A percentile compares a stretch with the other conserved stretches of the same genome.
These are phyloP conservation scores for Talaromyces sp. DNA, from an alignment of 2,329 filamentous ascomycete genomes.

Conservation along the genomic window DNA sequence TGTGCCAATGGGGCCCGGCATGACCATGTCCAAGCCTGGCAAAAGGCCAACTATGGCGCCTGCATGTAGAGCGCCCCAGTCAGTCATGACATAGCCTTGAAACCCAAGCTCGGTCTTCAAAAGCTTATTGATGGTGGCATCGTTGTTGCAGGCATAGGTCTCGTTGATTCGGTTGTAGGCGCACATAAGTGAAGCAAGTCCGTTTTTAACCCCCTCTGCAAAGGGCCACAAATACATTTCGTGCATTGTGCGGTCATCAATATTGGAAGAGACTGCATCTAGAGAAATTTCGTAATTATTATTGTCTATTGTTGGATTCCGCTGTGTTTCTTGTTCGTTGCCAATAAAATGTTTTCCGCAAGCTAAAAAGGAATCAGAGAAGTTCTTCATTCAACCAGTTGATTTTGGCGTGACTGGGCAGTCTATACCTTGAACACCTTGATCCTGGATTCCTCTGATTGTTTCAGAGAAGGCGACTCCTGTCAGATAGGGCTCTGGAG, in stretches of 20 bases:
- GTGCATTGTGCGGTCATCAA: slow-evolving; percentile 59
- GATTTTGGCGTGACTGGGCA: slow-evolving; percentile 20
- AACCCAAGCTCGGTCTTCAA: slow-evolving; percentile 50
- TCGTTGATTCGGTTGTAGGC: slow-evolving; percentile 44
- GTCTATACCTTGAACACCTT: slow-evolving; percentile 55
- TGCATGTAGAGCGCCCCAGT: slow-evolving; percentile 42
- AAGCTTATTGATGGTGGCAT: slow-evolving; percentile 40
- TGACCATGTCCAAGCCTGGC: slow-evolving; percentile 38
- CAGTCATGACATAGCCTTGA: slow-evolving; percentile 43
- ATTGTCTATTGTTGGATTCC: slow-evolving; percentile 38
- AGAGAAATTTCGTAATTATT: slow-evolving; percentile 30
- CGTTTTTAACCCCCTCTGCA: slow-evolving; percentile 52
- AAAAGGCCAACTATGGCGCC: slow-evolving; percentile 29
- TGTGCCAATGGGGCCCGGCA: slow-evolving; percentile 16
- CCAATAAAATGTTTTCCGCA: slow-evolving; percentile 48
- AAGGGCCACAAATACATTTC: slow-evolving; percentile 62
- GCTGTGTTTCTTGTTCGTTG: slow-evolving; percentile 67
- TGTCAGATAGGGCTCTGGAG: slow-evolving; percentile 39
- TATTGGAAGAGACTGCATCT: slow-evolving; percentile 51
- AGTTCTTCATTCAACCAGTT: no score
- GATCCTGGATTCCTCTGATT: slow-evolving; percentile 35
- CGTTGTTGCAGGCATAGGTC: slow-evolving; percentile 46
- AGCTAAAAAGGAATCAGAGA: slow-evolving; percentile 15
- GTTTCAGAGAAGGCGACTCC: slow-evolving; percentile 38
- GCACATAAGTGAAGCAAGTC: slow-evolving; percentile 56